A percentile compares a stretch with the other conserved stretches of the same genome.
These are phyloP conservation scores for Diaporthe batatas DNA, from an alignment of 2,329 filamentous ascomycete species.

Conservation along the genomic window DNA sequence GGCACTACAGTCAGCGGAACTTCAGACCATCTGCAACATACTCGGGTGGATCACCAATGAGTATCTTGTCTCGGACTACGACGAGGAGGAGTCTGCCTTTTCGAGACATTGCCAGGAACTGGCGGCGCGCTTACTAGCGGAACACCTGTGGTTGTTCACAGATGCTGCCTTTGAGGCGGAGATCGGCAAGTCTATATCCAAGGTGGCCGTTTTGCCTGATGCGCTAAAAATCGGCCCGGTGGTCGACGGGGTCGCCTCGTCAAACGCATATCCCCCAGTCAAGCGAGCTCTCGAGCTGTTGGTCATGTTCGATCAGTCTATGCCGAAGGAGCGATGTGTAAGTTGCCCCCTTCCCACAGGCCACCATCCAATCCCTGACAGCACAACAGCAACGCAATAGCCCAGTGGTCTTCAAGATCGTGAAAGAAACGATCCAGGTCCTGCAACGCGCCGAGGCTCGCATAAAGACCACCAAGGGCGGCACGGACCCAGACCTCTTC, in stretches of 20 bases:
- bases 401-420: slow-evolving; percentile 75
- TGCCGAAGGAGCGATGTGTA: slow-evolving; percentile 74
- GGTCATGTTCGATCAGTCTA: slow-evolving; percentile 72
- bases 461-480: slow-evolving; percentile 72
- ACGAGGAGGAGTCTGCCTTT: slow-evolving; percentile 68
- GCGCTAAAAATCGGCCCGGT: slow-evolving; percentile 65
- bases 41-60: slow-evolving; percentile 71
- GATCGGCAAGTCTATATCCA: slow-evolving; percentile 67
- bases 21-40: slow-evolving; percentile 66
- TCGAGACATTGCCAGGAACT: slow-evolving; percentile 68
- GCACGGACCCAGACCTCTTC: slow-evolving; percentile 86
- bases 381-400: slow-evolving; percentile 63
- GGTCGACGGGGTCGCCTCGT: slow-evolving; percentile 63
- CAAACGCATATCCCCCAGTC: slow-evolving; percentile 70
- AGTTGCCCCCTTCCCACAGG: slow-evolving; percentile 47
- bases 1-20: slow-evolving; percentile 60
- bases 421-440: slow-evolving; percentile 89
- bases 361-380: not conserved
- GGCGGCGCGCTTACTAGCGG: slow-evolving; percentile 66
- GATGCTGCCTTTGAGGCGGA: slow-evolving; percentile 68
- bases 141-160: slow-evolving; percentile 70
- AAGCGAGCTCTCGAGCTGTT: slow-evolving; percentile 71
- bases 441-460: slow-evolving; percentile 81
- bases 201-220: slow-evolving; percentile 60
- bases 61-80: slow-evolving; percentile 67